Base-by-base conservation (phyloP, 129 eudicot species). In the Erigeron canadensis region DNA sequence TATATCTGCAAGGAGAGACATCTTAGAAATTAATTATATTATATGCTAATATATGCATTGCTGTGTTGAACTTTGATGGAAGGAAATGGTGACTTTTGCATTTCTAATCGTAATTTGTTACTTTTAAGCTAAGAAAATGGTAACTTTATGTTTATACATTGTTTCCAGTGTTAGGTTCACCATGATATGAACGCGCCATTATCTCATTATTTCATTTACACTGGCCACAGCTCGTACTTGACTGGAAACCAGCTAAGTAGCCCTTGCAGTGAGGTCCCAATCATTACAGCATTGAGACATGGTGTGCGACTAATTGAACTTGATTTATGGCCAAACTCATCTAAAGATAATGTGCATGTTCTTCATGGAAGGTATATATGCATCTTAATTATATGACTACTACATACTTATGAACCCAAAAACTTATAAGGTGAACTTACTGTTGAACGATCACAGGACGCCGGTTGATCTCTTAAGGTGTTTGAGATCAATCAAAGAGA, bases 171-270 rank as follows among this genome's bases (percentile, higher is more conserved):
- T 23, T 60, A 88, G 98, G 89, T 88, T 67, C 82, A 89, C 83
- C 96, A 93, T 41, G 95, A 89, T 78, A 89, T 92, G 98, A 76
- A 53, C n/a, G 84, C 88, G 51, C 98, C 98, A 0, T 70, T 93
- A 84, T 82, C 98, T 15, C 96, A 93, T 79, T 93, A 89, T 70
- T 93, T 79, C 83, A 84, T 93, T 15, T 93, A 81, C 87, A 93
- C 98, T 2, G 98, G 95, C 55, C 98, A 92, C 75, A 92, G 89
- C 71, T 92, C 98, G 2, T 92, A 92, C 86, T 80, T 93, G 76
- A 87, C 95, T 47, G 98, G 96, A 63, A 93, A 89, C 77, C 98
- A 93, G 82, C 83, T 93, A 58, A 87, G 87, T 37, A 93, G 98
- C 60, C 81, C 82, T 62, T 87, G 95, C 82, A 87, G 98, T 67